phyloP scores from a whole-genome alignment of 805 yeast genomes.

The Lachancea sp. region DNA sequence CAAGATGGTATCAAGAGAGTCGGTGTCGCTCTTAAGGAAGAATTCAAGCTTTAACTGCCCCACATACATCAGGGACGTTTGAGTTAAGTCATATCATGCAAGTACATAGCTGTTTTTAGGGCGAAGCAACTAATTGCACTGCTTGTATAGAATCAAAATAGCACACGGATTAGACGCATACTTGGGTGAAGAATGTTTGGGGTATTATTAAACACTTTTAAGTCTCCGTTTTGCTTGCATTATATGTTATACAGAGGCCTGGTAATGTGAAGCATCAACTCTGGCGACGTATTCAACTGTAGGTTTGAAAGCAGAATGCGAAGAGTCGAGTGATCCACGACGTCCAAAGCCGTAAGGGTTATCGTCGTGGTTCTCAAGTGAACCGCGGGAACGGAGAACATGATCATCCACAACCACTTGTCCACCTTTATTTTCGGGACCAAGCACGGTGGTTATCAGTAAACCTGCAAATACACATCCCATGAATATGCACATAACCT shows the following conservation, averaged over 20 bases:
- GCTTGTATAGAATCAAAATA: too few relatives aligned
- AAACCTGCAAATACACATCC: slow-evolving; percentile 55
- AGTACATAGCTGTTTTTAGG: too few relatives aligned
- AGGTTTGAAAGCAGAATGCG: not conserved
- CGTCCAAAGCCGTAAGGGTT: slow-evolving; percentile 1
- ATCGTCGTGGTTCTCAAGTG: not conserved
- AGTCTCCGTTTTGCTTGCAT: not conserved
- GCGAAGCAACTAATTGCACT: too few relatives aligned
- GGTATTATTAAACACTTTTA: too few relatives aligned
- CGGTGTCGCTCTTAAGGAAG: slow-evolving; percentile 55
- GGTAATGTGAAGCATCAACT: slow-evolving; percentile 7
- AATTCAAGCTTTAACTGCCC: slow-evolving; percentile 31
- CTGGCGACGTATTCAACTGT: slow-evolving; percentile 3
- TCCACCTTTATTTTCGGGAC: slow-evolving; percentile 50
- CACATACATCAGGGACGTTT: too few relatives aligned
- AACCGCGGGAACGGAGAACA: not conserved
- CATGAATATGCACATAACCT: slow-evolving; percentile 60
- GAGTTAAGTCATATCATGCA: not conserved
- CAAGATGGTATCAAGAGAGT: slow-evolving; percentile 58
- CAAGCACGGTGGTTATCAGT: slow-evolving; percentile 44
- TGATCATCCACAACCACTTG: slow-evolving; percentile 9
- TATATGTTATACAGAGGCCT: not conserved
- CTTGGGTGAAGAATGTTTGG: too few relatives aligned
- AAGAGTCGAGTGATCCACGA: slow-evolving; percentile 1
- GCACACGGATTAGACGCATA: too few relatives aligned